phyloP scores from a whole-genome alignment of 257 asterid species.

The Solanum habrochaites region DNA sequence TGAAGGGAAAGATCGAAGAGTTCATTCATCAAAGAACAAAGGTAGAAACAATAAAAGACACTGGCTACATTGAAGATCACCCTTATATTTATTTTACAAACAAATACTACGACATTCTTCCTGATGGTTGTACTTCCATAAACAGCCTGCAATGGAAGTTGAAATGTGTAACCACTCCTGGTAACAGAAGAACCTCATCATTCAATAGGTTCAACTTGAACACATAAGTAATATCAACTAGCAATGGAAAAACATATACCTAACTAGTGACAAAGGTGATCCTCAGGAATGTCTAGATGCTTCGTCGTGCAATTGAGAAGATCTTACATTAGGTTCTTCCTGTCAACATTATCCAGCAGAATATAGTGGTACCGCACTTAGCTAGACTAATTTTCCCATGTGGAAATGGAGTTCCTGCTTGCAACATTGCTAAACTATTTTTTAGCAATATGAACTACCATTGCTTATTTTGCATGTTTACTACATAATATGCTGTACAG shows the following conservation, averaged over 20 bases:
- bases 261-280: conserved; percentile 5
- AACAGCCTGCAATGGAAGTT: neutral
- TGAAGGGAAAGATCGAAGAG: neutral
- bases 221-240: neutral
- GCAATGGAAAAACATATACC: neutral
- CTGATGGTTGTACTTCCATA: neutral
- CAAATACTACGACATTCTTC: neutral
- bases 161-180: neutral
- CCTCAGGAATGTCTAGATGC: conserved; percentile 65
- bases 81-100: conserved; percentile 2
- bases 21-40: neutral
- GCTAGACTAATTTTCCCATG: neutral
- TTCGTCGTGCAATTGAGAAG: conserved; percentile 81
- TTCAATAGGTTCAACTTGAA: neutral
- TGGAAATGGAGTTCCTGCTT: neutral
- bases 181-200: neutral
- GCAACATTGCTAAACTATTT: neutral
- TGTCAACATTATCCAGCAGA: conserved; percentile 16
- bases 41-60: neutral
- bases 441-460: neutral
- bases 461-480: neutral
- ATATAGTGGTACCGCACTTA: neutral
- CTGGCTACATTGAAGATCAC: neutral
- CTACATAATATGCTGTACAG: neutral
- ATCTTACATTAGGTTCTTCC: conserved; percentile 78